These are phyloP conservation scores for Articulospora tetracladia DNA, from an alignment of 495 filamentous ascomycete genomes.

Conservation along the genomic window DNA sequence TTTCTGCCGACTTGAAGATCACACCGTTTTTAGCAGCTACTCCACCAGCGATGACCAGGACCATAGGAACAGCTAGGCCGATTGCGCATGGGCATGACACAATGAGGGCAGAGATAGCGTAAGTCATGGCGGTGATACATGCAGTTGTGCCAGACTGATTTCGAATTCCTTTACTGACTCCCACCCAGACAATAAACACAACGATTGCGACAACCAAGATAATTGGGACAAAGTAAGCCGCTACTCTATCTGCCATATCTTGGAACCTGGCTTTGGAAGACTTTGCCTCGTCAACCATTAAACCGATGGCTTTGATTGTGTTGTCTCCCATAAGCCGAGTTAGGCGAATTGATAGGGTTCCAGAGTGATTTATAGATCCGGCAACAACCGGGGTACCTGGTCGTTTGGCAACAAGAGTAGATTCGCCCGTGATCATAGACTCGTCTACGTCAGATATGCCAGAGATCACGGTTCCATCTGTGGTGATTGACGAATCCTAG, in stretches of 20 bases:
- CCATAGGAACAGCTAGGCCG: conserved; percentile 78
- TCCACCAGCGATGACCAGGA: conserved; percentile 67
- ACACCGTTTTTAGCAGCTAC: conserved; percentile 65
- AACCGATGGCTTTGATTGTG: conserved; percentile 64
- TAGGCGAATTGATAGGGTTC: conserved; percentile 49
- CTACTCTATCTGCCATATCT: conserved; percentile 64
- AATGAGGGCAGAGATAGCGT: conserved; percentile 67
- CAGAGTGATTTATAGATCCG: conserved; percentile 62
- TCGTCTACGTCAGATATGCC: conserved; percentile 70
- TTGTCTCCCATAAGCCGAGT: conserved; percentile 66
- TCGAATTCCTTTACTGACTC: conserved; percentile 47
- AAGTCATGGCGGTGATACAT: conserved; percentile 62
- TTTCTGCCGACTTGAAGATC: conserved; percentile 63
- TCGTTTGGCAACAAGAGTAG: conserved; percentile 49
- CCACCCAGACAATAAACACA: conserved; percentile 50
- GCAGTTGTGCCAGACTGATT: conserved; percentile 40
- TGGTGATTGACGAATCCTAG: conserved; percentile 56
- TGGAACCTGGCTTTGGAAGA: conserved; percentile 67
- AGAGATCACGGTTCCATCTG: conserved; percentile 62
- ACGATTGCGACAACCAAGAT: conserved; percentile 52
- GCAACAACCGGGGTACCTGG: conserved; percentile 52
- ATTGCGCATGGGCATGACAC: conserved; percentile 84
- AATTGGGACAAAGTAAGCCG: conserved; percentile 61
- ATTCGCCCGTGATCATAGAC: conserved; percentile 74
- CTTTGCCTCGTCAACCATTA: conserved; percentile 68